A percentile compares a stretch with the other conserved stretches of the same genome.
Conservation (phyloP, 140 eudicot species). For the Erigeron philadelphicus region DNA sequence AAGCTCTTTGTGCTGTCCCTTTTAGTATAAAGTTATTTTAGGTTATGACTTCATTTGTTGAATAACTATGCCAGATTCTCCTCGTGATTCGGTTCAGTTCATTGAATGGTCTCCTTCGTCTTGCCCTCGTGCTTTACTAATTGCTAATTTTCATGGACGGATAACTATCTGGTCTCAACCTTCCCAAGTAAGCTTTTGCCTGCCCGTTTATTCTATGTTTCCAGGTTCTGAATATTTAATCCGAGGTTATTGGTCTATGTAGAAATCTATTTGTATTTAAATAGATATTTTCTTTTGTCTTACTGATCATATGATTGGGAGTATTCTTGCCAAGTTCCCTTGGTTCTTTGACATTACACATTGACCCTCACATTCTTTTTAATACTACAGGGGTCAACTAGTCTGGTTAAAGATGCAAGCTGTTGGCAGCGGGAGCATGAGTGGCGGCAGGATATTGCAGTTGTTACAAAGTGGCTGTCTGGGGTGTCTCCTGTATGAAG, state of each 20-base stretch:
- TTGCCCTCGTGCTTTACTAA: conserved; percentile 80
- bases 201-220: neutral
- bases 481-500: conserved; percentile 83
- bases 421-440: conserved; percentile 93
- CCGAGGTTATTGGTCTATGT: conserved; percentile 3
- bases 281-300: neutral
- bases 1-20: conserved; percentile 2
- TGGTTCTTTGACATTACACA: neutral
- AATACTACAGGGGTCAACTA: conserved; percentile 58
- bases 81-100: conserved; percentile 98
- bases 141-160: conserved; percentile 92
- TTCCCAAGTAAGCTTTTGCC: conserved; percentile 50
- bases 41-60: neutral
- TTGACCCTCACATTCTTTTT: conserved; percentile 24
- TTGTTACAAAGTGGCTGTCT: conserved; percentile 93
- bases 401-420: conserved; percentile 82
- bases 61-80: conserved; percentile 58
- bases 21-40: neutral
- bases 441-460: conserved; percentile 99
- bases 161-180: conserved; percentile 92
- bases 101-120: conserved; percentile 98
- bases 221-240: conserved; percentile 6
- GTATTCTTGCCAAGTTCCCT: conserved; percentile 11
- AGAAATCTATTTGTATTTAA: neutral
- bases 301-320: conserved; percentile 10